Base-by-base conservation (phyloP, 768 basidiomycete genomes). In the Naganishia randhawae region DNA sequence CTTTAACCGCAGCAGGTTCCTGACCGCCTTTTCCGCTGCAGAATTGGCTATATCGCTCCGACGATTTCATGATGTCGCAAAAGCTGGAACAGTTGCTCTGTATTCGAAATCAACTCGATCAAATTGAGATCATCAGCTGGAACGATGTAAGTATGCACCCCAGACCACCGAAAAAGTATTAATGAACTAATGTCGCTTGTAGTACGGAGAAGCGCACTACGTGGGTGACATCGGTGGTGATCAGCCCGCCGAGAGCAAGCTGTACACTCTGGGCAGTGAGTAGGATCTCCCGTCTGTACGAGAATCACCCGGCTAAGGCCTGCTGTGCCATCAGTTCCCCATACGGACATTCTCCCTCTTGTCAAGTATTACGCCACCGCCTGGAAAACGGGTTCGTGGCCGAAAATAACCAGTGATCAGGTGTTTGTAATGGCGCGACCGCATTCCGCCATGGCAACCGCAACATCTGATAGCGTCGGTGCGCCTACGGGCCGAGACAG, bases 81-180 rank as follows among this genome's bases (percentile, higher is more conserved):
- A 73, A 81, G 62, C 78, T 80, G 74, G 80, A 81, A 63, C 65
- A 69, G 50, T 63, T 82, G 29, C 71, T 81, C 39, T 68, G 67
- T 9, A 72, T 79, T 71, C 71, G 81, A 17, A 70, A 73, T 63
- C 55, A 75, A 67, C 50, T 82, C 22, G 77, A 79, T 64, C 69
- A 79, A 2, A 73, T 77, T 31, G 80, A 82, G 70, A 73, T 81
- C 57, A 71, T 80, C 66, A 77, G 78, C 29, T 81, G 81, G 81
- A 81, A 81, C 69, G 81, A 79, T 78, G 61, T 53, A 50, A 64
- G 66, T 55, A 16, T 13, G 13, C 17, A 10, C 7, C 14, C 48
- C 22, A 16, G 29, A 17, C 7, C 17, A 25, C 32, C n/a, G 29
- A 16, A 0, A 2, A 48, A 3, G 22, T 35, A 3, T 37, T 42